Base-by-base conservation (phyloP, 257 asterid species). In the Eucommia ulmoides region DNA sequence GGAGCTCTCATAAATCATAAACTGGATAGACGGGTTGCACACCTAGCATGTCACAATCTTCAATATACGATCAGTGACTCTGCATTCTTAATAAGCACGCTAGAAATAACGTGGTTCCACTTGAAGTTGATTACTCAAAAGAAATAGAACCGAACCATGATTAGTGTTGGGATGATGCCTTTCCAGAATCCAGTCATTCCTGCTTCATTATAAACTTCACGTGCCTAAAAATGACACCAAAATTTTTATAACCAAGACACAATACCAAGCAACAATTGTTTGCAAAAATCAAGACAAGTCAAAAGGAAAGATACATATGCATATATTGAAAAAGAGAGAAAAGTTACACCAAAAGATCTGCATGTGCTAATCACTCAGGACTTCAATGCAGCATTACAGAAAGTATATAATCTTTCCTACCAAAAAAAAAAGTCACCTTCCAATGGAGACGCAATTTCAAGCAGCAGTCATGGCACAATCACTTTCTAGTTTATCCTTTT, bases 11-110 rank as follows among this genome's bases (percentile, higher is more conserved):
- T 83, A 83, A 53, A 88, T 88, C 97, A 88, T 79, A 77, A 88
- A 88, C 79, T 88, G 97, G 54, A 88, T 88, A n/a, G 97, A 81
- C 59, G 97, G 97, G 63, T 88, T 88, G 74, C 93, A 81, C 45
- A 88, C 97, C 93, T 84, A 71, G 42, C 19, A 50, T 44, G 61
- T 65, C 63, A 61, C 58, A 56, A 49, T n/a, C 38, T 18, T 21
- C 55, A 73, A 15, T 41, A 41, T 15, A 44, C 46, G 29, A 65
- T 58, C 55, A 69, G 54, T 53, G 64, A 42, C 26, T 41, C n/a
- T n/a, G n/a, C n/a, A n/a, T n/a, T n/a, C n/a, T n/a, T n/a, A n/a
- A n/a, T n/a, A n/a, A n/a, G n/a, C n/a, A n/a, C n/a, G n/a, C n/a
- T n/a, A n/a, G n/a, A n/a, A 41, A 58, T 20, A 49, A 51, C 53